Percentiles rank a stretch among this genome's conserved stretches.
Evolutionary conservation across 305 asterid species (phyloP).

Genomic region (Fraxinus sp.): DNA sequence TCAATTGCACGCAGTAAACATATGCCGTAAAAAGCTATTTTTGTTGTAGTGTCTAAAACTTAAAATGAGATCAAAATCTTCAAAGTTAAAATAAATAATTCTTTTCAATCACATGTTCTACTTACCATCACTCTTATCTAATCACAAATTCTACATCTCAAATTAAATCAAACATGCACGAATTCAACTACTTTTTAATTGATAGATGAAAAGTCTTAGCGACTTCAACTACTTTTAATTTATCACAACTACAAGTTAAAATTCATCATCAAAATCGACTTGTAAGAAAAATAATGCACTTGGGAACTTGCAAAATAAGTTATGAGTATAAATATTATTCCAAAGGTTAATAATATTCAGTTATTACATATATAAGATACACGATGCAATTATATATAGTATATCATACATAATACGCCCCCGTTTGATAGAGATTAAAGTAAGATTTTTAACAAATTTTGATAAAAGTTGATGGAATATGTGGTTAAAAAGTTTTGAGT

Average conservation of each 20-base stretch:
- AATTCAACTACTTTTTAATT: neutral
- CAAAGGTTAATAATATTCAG: neutral
- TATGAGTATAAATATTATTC: too few relatives aligned
- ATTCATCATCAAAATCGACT: neutral
- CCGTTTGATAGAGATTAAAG: neutral
- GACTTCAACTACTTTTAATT: neutral
- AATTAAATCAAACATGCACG: neutral
- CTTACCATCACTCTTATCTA: neutral
- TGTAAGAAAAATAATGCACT: neutral
- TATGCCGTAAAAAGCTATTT: too few relatives aligned
- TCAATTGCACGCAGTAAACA: too few relatives aligned
- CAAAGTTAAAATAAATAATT: too few relatives aligned
- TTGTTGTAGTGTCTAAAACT: neutral
- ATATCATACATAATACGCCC: neutral
- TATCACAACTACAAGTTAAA: too few relatives aligned
- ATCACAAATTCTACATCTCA: neutral
- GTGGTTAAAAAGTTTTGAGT: neutral
- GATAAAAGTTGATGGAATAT: too few relatives aligned
- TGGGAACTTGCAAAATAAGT: neutral
- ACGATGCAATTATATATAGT: neutral
- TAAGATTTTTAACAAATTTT: neutral
- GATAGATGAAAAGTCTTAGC: neutral
- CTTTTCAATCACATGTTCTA: neutral
- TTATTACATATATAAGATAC: neutral
- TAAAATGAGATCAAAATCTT: neutral